Base-by-base conservation (phyloP, 2,329 filamentous ascomycete genomes). In the Phialocephala sp. region DNA sequence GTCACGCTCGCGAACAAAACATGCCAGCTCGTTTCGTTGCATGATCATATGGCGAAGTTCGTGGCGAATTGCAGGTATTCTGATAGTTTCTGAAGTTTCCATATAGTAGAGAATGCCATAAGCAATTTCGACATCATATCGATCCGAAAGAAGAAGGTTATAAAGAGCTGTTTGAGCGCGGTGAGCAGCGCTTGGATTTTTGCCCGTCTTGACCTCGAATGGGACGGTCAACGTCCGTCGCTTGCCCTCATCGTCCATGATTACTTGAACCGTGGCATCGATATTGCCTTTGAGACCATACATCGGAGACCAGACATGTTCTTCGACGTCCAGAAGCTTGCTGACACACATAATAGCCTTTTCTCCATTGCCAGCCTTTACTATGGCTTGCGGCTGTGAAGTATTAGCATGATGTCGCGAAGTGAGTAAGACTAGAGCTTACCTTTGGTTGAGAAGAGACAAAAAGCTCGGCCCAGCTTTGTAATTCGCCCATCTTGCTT, bases 201-300 rank as follows among this genome's bases (percentile, higher is more conserved):
- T 93, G 37, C 95, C 95, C 0, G 95, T 98, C 79, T 99, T 99
- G 73, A 99, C 86, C 76, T 99, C 95, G 69, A 99, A 92, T 0
- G 95, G 95, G 4, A 97, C 92, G 0, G 94, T 94, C 68, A 98
- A 81, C 5, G 86, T 91, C 67, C 87, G 87, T 56, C 82, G 79
- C 36, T 86, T 83, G n/a, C 85, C 81, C 32, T 88, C 86, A 64
- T 97, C 91, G 63, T 87, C 82, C 82, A 97, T 91, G 0, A 86
- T 87, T 18, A 95, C 91, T 79, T 99, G 92, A 0, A 99, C 91
- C 0, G 95, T 98, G 35, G 95, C 95, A 79, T 99, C 95, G 66
- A 99, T 95, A 72, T 98, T 99, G 36, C 95, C 95, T 77, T 99
- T 99, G 18, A 99, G 83, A 0, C 95, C 95, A 76, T 97, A 99